Percentiles rank a stretch among this genome's conserved stretches.
These are phyloP conservation scores for Chloranthus sessilifolius DNA, from an alignment of 164 flowering plant genomes.

Conservation along the genomic window DNA sequence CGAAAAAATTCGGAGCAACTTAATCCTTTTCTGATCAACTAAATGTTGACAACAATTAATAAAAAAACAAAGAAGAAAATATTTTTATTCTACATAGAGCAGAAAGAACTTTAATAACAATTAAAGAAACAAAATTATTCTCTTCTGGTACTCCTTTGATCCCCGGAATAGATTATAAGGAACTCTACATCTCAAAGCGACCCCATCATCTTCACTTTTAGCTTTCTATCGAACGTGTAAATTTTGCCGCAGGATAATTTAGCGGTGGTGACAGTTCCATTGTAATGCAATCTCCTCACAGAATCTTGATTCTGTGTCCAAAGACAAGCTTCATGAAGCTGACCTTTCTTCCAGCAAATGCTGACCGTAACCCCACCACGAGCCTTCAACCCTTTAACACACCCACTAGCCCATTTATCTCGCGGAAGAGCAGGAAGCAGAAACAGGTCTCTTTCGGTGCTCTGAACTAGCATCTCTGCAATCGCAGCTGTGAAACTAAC, in stretches of 20 bases:
- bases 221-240: constrained; percentile 45
- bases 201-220: constrained; percentile 39
- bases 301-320: constrained; percentile 40
- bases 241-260: constrained; percentile 31
- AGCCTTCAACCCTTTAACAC: constrained; percentile 77
- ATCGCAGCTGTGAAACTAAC: constrained; percentile 70
- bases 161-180: no score
- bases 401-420: constrained; percentile 79
- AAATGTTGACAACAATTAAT: no score
- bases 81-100: no score
- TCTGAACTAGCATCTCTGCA: constrained; percentile 94
- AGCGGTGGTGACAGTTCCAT: constrained; percentile 34
- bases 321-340: constrained; percentile 67
- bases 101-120: no score
- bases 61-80: no score
- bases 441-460: constrained; percentile 68
- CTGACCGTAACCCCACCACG: constrained; percentile 76
- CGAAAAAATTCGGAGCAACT: no score
- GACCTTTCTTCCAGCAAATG: constrained; percentile 80
- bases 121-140: no score
- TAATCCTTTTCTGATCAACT: no score
- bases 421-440: constrained; percentile 89
- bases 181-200: constrained; percentile 20
- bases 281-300: constrained; percentile 39
- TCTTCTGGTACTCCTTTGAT: no score